Evolutionary conservation across 371 early-diverging fungal species (phyloP), one percentile per base, ranked within the genome.

Genomic region (Mucor sp.): DNA sequence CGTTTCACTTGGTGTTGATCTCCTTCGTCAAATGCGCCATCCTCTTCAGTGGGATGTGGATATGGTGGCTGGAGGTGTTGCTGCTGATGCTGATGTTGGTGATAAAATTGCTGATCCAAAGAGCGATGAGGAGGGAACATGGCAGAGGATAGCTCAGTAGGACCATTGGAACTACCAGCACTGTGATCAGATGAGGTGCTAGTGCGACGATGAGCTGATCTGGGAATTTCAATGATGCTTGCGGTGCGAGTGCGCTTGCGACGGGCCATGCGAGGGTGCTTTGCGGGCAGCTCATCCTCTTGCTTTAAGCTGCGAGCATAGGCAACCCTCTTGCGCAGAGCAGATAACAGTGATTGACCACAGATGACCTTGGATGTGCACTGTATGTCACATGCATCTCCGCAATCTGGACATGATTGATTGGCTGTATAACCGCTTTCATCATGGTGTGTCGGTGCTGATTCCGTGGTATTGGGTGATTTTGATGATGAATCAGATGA

Each of bases 301-400:
- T 56, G 56, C 28, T 56, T 28, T 27, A 32, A 6, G 7, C 56
- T 56, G 28, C 72, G 64, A 25, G 72, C 72, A 25, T 60, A 41
- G 30, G 69, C 62, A 9, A 72, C 63, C 41, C 65, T 30, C 44
- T 53, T 65, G 27, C 65, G 72, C 9, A 72, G 62, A 7, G 72
- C 61, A 23, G 69, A 61, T 19, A 72, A 28, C 21, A 72, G 23
- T 0, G 70, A 69, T 60, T 69, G 65, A 19, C 70, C 70, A 44
- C 65, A 60, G 50, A 68, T 68, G 55, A 68, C 21, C 23, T 57
- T 65, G 25, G 64, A 48, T 28, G 50, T 58, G 27, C 58, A 62
- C 19, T 60, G 37, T 35, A 58, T 35, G 37, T 58, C 58, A 58
- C 37, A 32, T 23, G 58, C 58, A 32, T 58, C 58, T 56, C 56